These are phyloP conservation scores for Apophysomyces sp. DNA, from an alignment of 371 early-diverging fungal genomes.

Conservation along the genomic window DNA sequence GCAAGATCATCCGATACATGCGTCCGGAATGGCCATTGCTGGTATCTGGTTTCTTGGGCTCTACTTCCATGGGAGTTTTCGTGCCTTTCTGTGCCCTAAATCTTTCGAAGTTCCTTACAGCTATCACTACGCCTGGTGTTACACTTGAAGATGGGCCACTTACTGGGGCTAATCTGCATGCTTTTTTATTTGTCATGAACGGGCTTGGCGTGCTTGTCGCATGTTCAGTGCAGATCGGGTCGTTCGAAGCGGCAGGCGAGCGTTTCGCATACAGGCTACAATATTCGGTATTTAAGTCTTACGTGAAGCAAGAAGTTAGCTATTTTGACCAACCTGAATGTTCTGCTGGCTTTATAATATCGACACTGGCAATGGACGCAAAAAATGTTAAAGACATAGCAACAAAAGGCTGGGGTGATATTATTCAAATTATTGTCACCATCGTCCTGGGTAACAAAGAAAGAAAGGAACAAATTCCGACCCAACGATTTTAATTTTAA, in stretches of 20 bases:
- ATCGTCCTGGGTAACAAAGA: slow-evolving; percentile 33
- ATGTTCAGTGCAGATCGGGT: slow-evolving; percentile 31
- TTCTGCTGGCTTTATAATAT: slow-evolving; percentile 79
- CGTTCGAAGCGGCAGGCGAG: slow-evolving; percentile 57
- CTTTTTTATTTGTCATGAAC: slow-evolving; percentile 76
- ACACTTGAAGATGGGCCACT: slow-evolving; percentile 31
- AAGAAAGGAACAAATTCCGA: no score
- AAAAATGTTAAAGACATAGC: slow-evolving; percentile 66
- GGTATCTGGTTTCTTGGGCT: slow-evolving; percentile 41
- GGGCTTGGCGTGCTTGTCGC: slow-evolving; percentile 54
- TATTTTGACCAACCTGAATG: slow-evolving; percentile 86
- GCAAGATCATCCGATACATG: slow-evolving; percentile 32
- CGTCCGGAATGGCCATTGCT: slow-evolving; percentile 40
- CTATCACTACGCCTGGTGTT: slow-evolving; percentile 14
- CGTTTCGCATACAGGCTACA: slow-evolving; percentile 63
- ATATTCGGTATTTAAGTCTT: slow-evolving; percentile 52
- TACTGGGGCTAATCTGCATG: slow-evolving; percentile 66
- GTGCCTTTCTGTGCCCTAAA: slow-evolving; percentile 52
- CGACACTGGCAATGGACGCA: slow-evolving; percentile 86
- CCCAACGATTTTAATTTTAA: background rate
- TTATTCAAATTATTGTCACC: slow-evolving; percentile 56
- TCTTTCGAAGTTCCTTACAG: slow-evolving; percentile 37
- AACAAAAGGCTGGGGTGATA: slow-evolving; percentile 63
- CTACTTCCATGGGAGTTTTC: slow-evolving; percentile 58
- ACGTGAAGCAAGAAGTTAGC: slow-evolving; percentile 80